A percentile compares a stretch with the other conserved stretches of the same genome.
Conservation (phyloP, 805 yeast genomes). For the Soucietia sequanensis region DNA sequence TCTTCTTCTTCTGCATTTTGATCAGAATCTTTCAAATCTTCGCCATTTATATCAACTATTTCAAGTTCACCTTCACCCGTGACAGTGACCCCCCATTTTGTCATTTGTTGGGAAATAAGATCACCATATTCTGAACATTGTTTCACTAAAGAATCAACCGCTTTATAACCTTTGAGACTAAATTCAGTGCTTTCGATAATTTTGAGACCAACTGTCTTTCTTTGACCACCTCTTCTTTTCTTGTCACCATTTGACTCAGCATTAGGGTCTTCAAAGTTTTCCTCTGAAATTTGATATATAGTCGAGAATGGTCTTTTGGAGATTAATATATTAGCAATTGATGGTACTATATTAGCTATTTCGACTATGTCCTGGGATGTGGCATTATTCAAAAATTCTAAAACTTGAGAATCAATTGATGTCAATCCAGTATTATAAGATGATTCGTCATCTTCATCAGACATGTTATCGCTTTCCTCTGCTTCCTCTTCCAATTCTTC, state of each 20-base stretch:
- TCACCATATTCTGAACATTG: constrained; percentile 79
- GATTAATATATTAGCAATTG: constrained; percentile 63
- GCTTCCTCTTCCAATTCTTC: constrained; percentile 43
- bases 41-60: constrained; percentile 49
- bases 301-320: constrained; percentile 66
- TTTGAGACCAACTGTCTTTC: constrained; percentile 64
- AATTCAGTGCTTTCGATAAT: constrained; percentile 67
- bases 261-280: constrained; percentile 46
- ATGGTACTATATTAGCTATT: constrained; percentile 68
- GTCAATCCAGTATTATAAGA: constrained; percentile 37
- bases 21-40: constrained; percentile 13
- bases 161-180: constrained; percentile 84
- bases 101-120: constrained; percentile 67
- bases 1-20: constrained; percentile 27
- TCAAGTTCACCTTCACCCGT: constrained; percentile 70
- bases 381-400: constrained; percentile 78
- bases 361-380: constrained; percentile 75
- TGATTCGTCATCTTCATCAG: constrained; percentile 42
- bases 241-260: constrained; percentile 14
- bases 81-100: constrained; percentile 83
- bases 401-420: constrained; percentile 60
- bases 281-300: constrained; percentile 57
- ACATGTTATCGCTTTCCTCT: constrained; percentile 47
- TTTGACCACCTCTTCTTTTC: constrained; percentile 44
- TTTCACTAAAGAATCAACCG: constrained; percentile 88